Evolutionary conservation across 208 protist species (phyloP).

Genomic region (Leishmania gerbilli): DNA sequence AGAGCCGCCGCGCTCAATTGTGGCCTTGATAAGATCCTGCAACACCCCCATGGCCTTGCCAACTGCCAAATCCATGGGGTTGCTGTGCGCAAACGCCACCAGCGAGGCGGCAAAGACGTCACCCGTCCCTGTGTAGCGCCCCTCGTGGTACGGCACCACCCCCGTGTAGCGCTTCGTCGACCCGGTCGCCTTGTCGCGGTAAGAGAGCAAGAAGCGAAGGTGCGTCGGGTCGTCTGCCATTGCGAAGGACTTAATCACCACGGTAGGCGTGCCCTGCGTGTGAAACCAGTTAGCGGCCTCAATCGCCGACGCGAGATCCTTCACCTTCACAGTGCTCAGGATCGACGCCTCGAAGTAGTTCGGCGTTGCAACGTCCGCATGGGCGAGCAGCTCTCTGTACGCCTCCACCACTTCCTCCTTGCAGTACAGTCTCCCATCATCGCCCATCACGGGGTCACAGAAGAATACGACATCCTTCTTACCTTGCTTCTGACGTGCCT

Average conservation of each 20-base stretch:
- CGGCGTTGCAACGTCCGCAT: constrained; percentile 88
- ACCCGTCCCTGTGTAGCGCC: constrained; percentile 87
- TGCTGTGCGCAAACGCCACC: constrained; percentile 61
- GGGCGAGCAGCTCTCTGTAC: constrained; percentile 82
- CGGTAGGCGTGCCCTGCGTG: constrained; percentile 52
- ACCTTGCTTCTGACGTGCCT: constrained; percentile 42
- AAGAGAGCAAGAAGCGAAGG: constrained; percentile 69
- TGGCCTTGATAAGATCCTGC: constrained; percentile 82
- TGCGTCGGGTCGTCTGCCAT: constrained; percentile 38
- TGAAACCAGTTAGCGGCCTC: constrained; percentile 86
- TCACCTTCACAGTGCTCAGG: constrained; percentile 69
- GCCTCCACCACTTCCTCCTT: constrained; percentile 87
- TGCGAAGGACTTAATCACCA: constrained; percentile 89
- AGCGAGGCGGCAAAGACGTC: constrained; percentile 84
- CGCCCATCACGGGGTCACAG: constrained; percentile 96
- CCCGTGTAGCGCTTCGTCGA: constrained; percentile 60
- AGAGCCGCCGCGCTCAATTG: constrained; percentile 47
- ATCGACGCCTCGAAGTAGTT: constrained; percentile 95
- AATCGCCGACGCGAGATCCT: constrained; percentile 54
- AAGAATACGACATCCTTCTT: constrained; percentile 58
- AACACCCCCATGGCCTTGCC: constrained; percentile 84
- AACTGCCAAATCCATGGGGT: constrained; percentile 59
- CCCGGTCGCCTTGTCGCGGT: constrained; percentile 11
- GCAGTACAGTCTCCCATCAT: constrained; percentile 94
- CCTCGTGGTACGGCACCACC: constrained; percentile 67